These are phyloP conservation scores for Trichoderma guizhouense DNA, from an alignment of 2,329 filamentous ascomycete species.

Conservation along the genomic window DNA sequence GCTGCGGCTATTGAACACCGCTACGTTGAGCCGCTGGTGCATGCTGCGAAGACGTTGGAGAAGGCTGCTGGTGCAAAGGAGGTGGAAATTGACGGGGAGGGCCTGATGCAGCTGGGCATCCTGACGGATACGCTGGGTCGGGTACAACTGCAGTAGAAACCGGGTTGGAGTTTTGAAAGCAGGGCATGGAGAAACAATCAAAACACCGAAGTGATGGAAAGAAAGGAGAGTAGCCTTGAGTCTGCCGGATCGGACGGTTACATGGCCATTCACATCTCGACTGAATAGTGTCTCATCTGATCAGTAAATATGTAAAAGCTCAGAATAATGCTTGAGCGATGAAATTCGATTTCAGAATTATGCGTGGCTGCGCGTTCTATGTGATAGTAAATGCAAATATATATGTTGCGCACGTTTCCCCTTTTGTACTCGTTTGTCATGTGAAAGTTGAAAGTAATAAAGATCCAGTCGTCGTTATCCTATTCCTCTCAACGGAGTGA, in stretches of 20 bases:
- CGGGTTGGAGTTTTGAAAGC: background rate
- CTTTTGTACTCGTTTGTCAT: background rate
- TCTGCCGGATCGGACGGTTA: background rate
- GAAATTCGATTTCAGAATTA: background rate
- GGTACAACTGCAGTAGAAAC: constrained; percentile 37
- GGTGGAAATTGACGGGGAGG: constrained; percentile 31
- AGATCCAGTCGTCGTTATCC: background rate
- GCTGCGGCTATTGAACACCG: constrained; percentile 55
- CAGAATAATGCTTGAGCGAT: background rate
- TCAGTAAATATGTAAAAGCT: background rate
- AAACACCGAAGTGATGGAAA: background rate
- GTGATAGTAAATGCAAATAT: background rate
- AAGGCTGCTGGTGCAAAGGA: constrained; percentile 33
- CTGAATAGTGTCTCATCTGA: background rate
- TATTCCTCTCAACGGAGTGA: background rate
- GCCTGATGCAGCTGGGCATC: constrained; percentile 40
- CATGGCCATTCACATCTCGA: background rate
- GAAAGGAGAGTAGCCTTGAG: too few relatives aligned
- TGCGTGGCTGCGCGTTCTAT: background rate
- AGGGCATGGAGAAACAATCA: background rate
- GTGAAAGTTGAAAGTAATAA: background rate
- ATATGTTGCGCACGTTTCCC: background rate
- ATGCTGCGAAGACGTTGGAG: constrained; percentile 39
- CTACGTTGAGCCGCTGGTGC: constrained; percentile 53
- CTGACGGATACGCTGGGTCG: constrained; percentile 42